Evolutionary conservation across 495 filamentous ascomycete genomes (phyloP).

Genomic region (Talaromyces borbonicus): DNA sequence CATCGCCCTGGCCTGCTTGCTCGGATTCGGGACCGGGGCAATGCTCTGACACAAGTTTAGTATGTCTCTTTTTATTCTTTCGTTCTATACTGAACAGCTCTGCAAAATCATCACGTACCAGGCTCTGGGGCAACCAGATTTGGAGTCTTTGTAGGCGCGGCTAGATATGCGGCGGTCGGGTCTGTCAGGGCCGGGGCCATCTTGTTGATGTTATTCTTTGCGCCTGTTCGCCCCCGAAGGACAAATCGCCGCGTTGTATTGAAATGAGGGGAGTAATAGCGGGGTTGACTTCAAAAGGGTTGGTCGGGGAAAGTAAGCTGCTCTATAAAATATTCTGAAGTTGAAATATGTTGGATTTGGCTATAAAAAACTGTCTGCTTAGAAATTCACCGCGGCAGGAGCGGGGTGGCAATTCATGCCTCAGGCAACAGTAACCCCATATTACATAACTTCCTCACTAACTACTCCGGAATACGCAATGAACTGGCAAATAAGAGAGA

Average conservation of each 20-base stretch:
- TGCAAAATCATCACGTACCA: conserved; percentile 30
- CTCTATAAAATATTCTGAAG: no score
- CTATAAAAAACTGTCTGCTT: neutral
- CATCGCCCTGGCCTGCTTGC: conserved; percentile 72
- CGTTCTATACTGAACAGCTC: neutral
- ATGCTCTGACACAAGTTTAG: conserved; percentile 54
- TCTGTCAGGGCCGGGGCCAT: conserved; percentile 70
- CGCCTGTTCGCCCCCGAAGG: no score
- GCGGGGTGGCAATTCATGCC: neutral
- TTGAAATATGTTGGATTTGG: no score
- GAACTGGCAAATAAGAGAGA: no score
- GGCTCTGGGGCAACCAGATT: conserved; percentile 88
- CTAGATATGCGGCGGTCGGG: conserved; percentile 52
- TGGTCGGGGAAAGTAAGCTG: no score
- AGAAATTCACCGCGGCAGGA: neutral
- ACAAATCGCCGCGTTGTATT: no score
- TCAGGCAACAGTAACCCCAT: neutral
- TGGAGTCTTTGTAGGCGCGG: conserved; percentile 58
- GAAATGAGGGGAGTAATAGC: no score
- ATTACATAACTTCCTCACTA: no score
- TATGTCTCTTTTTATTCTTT: conserved; percentile 6
- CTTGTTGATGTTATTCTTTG: neutral
- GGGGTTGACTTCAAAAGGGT: no score
- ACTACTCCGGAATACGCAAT: no score
- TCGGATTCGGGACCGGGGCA: conserved; percentile 91